Percentiles rank a stretch among this genome's conserved stretches.
phyloP scores from a whole-genome alignment of 2,329 filamentous ascomycete species.

The Sodiomyces alkalinus region DNA sequence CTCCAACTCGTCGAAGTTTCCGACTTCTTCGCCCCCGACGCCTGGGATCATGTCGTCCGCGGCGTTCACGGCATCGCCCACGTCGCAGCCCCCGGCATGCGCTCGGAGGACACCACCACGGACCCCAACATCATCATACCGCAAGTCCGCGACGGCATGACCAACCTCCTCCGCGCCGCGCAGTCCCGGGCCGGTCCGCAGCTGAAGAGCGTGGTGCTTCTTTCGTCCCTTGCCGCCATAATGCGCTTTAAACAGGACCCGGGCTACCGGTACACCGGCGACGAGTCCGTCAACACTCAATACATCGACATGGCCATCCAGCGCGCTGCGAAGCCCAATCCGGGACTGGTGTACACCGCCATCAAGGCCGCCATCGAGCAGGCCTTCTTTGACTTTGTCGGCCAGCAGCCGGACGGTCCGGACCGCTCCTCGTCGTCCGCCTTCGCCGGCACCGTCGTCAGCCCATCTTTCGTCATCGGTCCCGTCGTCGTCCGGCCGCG shows the following conservation, averaged over 20 bases:
- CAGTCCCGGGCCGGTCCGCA: slow-evolving; percentile 1
- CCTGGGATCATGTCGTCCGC: slow-evolving; percentile 18
- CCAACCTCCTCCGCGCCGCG: slow-evolving; percentile 2
- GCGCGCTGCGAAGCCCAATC: slow-evolving; percentile 5
- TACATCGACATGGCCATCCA: slow-evolving; percentile 1
- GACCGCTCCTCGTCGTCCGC: slow-evolving; percentile 5
- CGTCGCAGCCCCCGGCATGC: slow-evolving; percentile 4
- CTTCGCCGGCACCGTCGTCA: slow-evolving; percentile 16
- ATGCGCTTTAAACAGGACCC: slow-evolving; percentile 7
- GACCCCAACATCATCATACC: slow-evolving; percentile 1
- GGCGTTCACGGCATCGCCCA: slow-evolving; percentile 12
- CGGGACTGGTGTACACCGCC: slow-evolving; percentile 12
- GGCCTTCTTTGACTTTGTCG: slow-evolving; percentile 15
- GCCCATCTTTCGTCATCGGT: slow-evolving; percentile 14
- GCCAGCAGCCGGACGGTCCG: neutral
- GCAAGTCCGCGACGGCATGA: neutral
- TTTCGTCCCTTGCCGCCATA: slow-evolving; percentile 3
- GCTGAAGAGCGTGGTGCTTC: slow-evolving; percentile 1
- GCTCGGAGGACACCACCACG: neutral
- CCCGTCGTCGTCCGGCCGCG: slow-evolving; percentile 5
- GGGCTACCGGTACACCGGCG: slow-evolving; percentile 6
- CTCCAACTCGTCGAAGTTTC: slow-evolving; percentile 16
- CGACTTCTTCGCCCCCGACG: slow-evolving; percentile 15
- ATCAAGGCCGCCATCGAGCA: slow-evolving; percentile 17
- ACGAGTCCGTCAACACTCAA: slow-evolving; percentile 1